Percentiles rank a stretch among this genome's conserved stretches.
Evolutionary conservation across 495 filamentous ascomycete species (phyloP).

Genomic region (Penicillium steckii): DNA sequence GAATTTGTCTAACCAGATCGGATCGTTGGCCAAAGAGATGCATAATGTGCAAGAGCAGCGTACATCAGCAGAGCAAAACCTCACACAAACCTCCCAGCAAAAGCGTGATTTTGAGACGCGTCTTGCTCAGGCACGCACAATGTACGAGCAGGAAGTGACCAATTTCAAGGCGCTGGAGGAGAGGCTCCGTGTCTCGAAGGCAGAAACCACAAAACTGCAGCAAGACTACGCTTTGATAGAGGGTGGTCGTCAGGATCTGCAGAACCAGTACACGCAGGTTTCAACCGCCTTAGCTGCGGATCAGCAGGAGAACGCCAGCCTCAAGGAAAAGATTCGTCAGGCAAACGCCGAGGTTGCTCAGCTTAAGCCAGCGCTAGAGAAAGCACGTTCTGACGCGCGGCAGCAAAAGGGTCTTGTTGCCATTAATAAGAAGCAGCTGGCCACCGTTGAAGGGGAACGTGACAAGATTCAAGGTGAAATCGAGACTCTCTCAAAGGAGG

Average conservation of each 20-base stretch:
- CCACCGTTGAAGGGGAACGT: constrained; percentile 81
- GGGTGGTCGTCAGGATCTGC: constrained; percentile 77
- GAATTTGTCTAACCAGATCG: constrained; percentile 93
- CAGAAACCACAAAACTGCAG: constrained; percentile 78
- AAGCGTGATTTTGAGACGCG: constrained; percentile 91
- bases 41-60: constrained; percentile 84
- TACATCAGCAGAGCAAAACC: constrained; percentile 69
- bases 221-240: constrained; percentile 80
- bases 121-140: constrained; percentile 73
- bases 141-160: constrained; percentile 92
- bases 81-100: constrained; percentile 75
- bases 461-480: constrained; percentile 81
- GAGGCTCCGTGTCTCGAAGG: constrained; percentile 68
- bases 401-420: constrained; percentile 95
- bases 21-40: constrained; percentile 87
- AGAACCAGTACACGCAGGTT: constrained; percentile 78
- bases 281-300: constrained; percentile 75
- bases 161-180: constrained; percentile 83
- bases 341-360: constrained; percentile 78
- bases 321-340: constrained; percentile 84
- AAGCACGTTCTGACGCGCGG: constrained; percentile 80
- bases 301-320: constrained; percentile 77
- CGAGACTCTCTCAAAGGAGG: constrained; percentile 62
- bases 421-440: constrained; percentile 96
- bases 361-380: constrained; percentile 85